Evolutionary conservation across 805 yeast genomes (phyloP), one percentile per base, ranked within the genome.

Genomic region (Saturnispora halmiae): DNA sequence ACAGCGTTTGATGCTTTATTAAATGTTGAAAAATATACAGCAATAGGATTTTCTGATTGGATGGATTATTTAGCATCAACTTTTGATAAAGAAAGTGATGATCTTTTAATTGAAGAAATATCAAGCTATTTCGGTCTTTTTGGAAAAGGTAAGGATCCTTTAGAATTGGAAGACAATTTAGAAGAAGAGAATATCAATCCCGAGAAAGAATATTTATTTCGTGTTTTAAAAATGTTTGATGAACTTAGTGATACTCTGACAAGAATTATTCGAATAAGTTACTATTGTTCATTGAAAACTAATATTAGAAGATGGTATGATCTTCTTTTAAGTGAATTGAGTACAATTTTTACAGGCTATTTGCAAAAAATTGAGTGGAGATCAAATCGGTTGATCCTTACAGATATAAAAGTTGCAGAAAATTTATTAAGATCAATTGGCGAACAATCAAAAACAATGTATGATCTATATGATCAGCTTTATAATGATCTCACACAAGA

Each of bases 381-480:
- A 14, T 31, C 19, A 19, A 21, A 35, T 19, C 22, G 31, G n/a
- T 18, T 35, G 18, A 18, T 28, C 27, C 27, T 21, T 18, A 26
- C 22, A 18, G 38, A 35, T 35, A 35, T 35, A 16, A 14, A 5
- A n/a, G 13, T 27, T n/a, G 38, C 32, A 16, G 38, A 35, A 18
- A 18, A 18, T 13, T n/a, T 35, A 13, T 20, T 35, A 5, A 26
- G 24, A 13, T 27, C 21, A 20, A 10, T 35, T 13, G 31, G 31
- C 11, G 38, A 35, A 20, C 26, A 22, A 22, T 22, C 26, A 22
- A 22, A 22, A 22, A 22, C 6, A 22, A 22, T 22, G 26, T 22
- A 22, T 22, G 26, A 22, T 22, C 10, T 22, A 10, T 7, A 22
- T 10, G 26, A 22, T 22, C 26, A 22, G 26, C 26, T 22, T 22